Evolutionary conservation across 2,329 filamentous ascomycete genomes (phyloP).

Genomic region (Cladophialophora psammophila): DNA sequence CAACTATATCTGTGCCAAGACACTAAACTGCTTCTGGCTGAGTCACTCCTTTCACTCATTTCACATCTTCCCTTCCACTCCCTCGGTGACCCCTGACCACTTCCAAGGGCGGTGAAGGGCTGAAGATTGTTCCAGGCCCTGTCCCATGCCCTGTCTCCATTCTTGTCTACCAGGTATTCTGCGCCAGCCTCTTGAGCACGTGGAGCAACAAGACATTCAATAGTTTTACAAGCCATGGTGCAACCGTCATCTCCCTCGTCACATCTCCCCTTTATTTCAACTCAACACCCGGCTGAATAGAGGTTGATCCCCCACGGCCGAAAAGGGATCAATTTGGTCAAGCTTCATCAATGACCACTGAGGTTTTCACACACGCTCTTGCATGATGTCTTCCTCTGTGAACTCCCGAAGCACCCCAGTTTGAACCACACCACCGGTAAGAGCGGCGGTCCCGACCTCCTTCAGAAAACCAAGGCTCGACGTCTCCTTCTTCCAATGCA

Average conservation of each 20-base stretch:
- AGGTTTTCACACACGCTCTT: slow-evolving; percentile 32
- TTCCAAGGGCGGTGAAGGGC: slow-evolving; percentile 5
- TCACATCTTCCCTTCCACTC: not conserved
- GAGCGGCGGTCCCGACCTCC: slow-evolving; percentile 49
- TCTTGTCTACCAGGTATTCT: slow-evolving; percentile 2
- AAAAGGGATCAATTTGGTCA: too few species aligned
- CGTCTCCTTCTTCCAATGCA: slow-evolving; percentile 50
- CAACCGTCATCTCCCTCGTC: not conserved
- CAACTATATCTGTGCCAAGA: slow-evolving; percentile 15
- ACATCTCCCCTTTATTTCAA: not conserved
- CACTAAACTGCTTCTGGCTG: slow-evolving; percentile 11
- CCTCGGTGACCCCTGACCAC: not conserved
- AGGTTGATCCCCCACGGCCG: too few species aligned
- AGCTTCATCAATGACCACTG: not conserved
- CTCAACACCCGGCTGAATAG: not conserved
- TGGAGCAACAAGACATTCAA: slow-evolving; percentile 2
- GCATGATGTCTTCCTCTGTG: slow-evolving; percentile 38
- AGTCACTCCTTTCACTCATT: not conserved
- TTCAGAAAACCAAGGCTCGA: slow-evolving; percentile 49
- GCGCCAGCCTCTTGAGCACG: slow-evolving; percentile 26
- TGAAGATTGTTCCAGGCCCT: slow-evolving; percentile 3
- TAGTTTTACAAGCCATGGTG: not conserved
- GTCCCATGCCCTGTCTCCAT: not conserved
- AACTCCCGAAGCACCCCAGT: slow-evolving; percentile 46
- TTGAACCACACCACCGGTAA: slow-evolving; percentile 50